These are phyloP conservation scores for Kandelia obovata DNA, from an alignment of 345 rosid species.

Conservation along the genomic window DNA sequence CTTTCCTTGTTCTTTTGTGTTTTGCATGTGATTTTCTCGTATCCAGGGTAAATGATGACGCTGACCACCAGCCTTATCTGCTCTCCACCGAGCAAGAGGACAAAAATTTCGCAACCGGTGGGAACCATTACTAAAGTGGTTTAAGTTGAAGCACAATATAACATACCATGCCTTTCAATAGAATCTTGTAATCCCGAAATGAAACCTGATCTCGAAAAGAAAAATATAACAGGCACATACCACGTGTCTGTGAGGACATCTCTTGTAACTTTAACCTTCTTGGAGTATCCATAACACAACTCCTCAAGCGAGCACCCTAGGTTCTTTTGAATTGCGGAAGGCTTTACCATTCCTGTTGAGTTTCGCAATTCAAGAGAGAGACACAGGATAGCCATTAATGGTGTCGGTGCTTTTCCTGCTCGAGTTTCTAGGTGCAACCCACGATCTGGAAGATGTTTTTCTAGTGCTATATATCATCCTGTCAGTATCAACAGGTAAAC, in stretches of 20 bases:
- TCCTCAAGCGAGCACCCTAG: constrained; percentile 84
- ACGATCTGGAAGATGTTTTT: constrained; percentile 4
- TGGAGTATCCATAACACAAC: constrained; percentile 66
- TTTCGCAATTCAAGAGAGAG: constrained; percentile 47
- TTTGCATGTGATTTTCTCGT: constrained; percentile 56
- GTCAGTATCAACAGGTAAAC: too few species aligned
- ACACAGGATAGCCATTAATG: constrained; percentile 9
- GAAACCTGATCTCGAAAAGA: background rate
- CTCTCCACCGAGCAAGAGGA: constrained; percentile 59
- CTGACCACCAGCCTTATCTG: constrained; percentile 33
- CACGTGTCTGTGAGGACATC: constrained; percentile 57
- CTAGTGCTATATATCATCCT: too few species aligned
- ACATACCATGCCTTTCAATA: too few species aligned
- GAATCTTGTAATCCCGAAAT: too few species aligned
- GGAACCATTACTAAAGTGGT: constrained; percentile 62
- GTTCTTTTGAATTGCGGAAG: constrained; percentile 50
- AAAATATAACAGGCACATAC: constrained; percentile 32
- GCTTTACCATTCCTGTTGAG: constrained; percentile 55
- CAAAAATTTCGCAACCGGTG: constrained; percentile 48
- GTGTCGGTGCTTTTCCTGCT: constrained; percentile 16
- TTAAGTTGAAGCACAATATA: constrained; percentile 3
- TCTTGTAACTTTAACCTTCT: constrained; percentile 72
- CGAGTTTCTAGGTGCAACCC: background rate
- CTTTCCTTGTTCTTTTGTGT: constrained; percentile 40
- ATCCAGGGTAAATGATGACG: constrained; percentile 58